These are phyloP conservation scores for Phialophora expanda DNA, from an alignment of 2,329 filamentous ascomycete genomes.

Conservation along the genomic window DNA sequence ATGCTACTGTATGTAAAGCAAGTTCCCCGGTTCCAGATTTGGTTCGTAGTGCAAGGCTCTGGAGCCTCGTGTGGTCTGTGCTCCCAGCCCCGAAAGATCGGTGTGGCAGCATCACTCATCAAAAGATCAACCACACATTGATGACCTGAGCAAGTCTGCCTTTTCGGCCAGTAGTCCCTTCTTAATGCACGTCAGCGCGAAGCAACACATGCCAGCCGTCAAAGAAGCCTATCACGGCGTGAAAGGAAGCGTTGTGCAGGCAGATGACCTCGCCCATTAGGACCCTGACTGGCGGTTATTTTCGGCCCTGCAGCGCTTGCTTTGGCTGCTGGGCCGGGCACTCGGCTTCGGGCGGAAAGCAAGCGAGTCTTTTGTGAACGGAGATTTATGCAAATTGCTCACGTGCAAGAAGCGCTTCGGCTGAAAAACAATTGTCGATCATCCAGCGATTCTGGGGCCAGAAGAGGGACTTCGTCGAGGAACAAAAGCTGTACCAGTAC, in stretches of 20 bases:
- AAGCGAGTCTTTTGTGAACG: conserved; percentile 12
- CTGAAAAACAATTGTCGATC: not conserved
- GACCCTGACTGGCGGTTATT: conserved; percentile 18
- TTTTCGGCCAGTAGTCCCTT: not conserved
- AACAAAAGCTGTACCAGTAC: not conserved
- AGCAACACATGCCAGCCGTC: not conserved
- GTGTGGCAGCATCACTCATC: not conserved
- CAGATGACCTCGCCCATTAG: conserved; percentile 12
- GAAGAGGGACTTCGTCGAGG: not conserved
- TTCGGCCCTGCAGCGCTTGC: conserved; percentile 14
- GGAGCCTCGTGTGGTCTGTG: not conserved
- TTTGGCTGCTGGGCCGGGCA: not conserved
- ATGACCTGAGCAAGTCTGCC: conserved; percentile 2
- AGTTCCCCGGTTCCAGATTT: not conserved
- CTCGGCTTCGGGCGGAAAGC: conserved; percentile 20
- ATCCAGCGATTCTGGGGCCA: not conserved
- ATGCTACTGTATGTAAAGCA: not conserved
- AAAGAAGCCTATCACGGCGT: conserved; percentile 10
- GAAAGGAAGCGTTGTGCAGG: not conserved
- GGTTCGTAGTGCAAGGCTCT: not conserved
- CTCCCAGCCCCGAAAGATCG: not conserved
- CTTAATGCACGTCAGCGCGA: conserved; percentile 12
- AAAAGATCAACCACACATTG: not conserved
- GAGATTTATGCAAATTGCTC: conserved; percentile 4
- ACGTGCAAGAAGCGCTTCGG: not conserved